Conservation (phyloP, 2,329 filamentous ascomycete species). For the Botrytis byssoidea region DNA sequence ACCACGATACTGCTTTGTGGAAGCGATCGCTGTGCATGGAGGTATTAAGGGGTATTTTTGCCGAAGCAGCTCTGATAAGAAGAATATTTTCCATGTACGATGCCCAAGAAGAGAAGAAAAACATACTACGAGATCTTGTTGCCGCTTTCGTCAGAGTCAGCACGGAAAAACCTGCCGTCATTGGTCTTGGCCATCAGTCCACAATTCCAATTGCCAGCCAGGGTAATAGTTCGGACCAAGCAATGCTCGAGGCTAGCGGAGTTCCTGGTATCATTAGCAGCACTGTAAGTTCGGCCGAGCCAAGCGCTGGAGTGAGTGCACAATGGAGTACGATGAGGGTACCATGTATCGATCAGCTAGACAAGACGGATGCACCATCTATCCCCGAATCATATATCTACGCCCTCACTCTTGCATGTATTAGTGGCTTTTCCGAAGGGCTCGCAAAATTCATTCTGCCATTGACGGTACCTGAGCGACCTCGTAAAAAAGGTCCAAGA, state of each 20-base stretch:
- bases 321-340: conserved; percentile 89
- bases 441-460: conserved; percentile 92
- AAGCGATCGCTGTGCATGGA: conserved; percentile 90
- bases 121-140: conserved; percentile 77
- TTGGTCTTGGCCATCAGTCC: conserved; percentile 86
- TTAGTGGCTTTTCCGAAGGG: conserved; percentile 87
- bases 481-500: conserved; percentile 46
- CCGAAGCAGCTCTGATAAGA: conserved; percentile 73
- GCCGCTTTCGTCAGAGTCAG: conserved; percentile 89
- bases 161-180: conserved; percentile 83
- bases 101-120: conserved; percentile 65
- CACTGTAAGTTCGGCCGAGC: conserved; percentile 63
- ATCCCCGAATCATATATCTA: conserved; percentile 95
- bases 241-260: conserved; percentile 84
- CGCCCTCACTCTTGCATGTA: conserved; percentile 81
- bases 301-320: conserved; percentile 74
- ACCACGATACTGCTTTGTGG: conserved; percentile 82
- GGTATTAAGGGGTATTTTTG: conserved; percentile 80
- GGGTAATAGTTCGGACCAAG: conserved; percentile 69
- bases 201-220: conserved; percentile 69
- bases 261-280: conserved; percentile 84
- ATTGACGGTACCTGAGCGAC: conserved; percentile 76
- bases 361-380: conserved; percentile 80
- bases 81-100: conserved; percentile 82
- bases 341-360: conserved; percentile 88